Conservation (phyloP, 352 stramenopile genomes). For the Pythium pyrilobum region DNA sequence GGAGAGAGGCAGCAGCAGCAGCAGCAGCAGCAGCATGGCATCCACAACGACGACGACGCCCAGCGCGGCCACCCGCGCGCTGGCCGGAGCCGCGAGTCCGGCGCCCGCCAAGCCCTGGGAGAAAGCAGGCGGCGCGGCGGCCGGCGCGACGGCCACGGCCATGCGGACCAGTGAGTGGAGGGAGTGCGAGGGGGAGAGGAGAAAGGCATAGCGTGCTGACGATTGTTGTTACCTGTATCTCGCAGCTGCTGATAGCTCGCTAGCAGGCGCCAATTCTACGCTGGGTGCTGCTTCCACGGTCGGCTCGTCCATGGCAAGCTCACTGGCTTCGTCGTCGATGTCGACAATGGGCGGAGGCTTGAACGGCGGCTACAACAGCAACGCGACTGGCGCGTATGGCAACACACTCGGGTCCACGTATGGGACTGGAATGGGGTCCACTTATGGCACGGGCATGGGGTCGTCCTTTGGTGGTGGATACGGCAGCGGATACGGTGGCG, state of each 20-base stretch:
- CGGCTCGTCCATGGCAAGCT: neutral
- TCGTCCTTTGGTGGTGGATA: slow-evolving; percentile 13
- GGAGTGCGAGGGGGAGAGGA: neutral
- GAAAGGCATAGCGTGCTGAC: neutral
- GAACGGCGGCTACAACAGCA: slow-evolving; percentile 2
- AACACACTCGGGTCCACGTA: slow-evolving; percentile 2
- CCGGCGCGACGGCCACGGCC: neutral
- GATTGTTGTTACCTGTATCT: neutral
- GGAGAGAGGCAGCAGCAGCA: too few species aligned
- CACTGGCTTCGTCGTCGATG: neutral
- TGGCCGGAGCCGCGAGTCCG: neutral
- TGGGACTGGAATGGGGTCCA: neutral
- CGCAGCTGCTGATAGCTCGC: neutral
- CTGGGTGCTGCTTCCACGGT: neutral
- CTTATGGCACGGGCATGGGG: neutral
- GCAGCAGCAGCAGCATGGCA: too few species aligned
- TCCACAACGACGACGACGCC: neutral
- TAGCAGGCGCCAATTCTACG: neutral
- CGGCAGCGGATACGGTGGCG: slow-evolving; percentile 6
- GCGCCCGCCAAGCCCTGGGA: slow-evolving; percentile 13
- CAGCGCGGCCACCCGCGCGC: neutral
- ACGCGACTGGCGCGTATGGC: slow-evolving; percentile 6
- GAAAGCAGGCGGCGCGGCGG: neutral
- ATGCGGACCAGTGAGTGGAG: neutral
- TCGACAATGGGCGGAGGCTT: neutral